Evolutionary conservation across 228 moss, liverwort and hornwort genomes (phyloP).

Genomic region (Sphagnum magellanicum): DNA sequence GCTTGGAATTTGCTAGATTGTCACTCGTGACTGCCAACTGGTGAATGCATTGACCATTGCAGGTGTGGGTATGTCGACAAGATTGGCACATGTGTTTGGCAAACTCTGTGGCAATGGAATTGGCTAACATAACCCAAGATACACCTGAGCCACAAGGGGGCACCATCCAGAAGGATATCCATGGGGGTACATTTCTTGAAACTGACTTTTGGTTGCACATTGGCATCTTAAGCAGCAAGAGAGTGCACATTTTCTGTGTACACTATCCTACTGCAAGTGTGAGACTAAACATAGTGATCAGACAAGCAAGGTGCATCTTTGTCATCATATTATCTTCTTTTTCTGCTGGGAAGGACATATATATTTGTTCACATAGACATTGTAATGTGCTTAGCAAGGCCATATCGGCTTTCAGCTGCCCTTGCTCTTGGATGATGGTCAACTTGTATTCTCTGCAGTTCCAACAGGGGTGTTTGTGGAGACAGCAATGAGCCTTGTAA

Average conservation of each 20-base stretch:
- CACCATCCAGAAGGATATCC: constrained; percentile 37
- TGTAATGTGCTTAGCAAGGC: too few relatives aligned
- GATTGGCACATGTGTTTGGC: constrained; percentile 81
- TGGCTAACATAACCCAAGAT: constrained; percentile 43
- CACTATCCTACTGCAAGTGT: too few relatives aligned
- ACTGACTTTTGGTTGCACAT: too few relatives aligned
- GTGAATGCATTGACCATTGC: constrained; percentile 3
- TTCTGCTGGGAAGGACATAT: too few relatives aligned
- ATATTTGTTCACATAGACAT: too few relatives aligned
- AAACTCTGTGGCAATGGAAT: constrained; percentile 56
- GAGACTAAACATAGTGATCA: too few relatives aligned
- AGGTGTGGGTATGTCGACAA: constrained; percentile 68
- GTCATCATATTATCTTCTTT: too few relatives aligned
- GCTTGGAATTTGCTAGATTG: too few relatives aligned
- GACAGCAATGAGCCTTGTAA: constrained; percentile 29
- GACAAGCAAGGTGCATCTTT: too few relatives aligned
- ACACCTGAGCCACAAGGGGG: constrained; percentile 57
- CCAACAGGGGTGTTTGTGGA: constrained; percentile 45
- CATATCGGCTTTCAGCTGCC: background rate
- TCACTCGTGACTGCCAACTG: too few relatives aligned
- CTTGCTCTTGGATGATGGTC: background rate
- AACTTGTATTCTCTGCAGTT: constrained; percentile 20
- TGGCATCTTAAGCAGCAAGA: too few relatives aligned
- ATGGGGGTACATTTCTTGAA: constrained; percentile 33
- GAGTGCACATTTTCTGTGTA: too few relatives aligned